Base-by-base conservation (phyloP, 352 stramenopile genomes). In the Phytophthora sansomeana region DNA sequence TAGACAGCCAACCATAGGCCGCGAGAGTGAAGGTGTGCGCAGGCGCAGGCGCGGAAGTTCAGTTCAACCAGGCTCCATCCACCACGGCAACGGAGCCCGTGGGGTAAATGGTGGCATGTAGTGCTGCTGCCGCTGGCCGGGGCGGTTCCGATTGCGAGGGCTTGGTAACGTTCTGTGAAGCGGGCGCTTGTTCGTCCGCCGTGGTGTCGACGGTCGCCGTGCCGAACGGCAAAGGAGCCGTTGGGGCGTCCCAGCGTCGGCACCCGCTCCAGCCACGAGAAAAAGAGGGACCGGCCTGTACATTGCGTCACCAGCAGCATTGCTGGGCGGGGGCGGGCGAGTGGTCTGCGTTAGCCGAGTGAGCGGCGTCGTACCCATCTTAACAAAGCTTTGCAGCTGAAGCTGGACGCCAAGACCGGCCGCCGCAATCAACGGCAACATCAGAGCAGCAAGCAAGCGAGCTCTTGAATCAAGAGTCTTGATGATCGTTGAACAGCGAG, bases 1-100 rank as follows among this genome's bases (percentile, higher is more conserved):
- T 68, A 70, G 53, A 56, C 54, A 62, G 28, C 60, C 66, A 69
- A 70, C 42, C 54, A 71, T 50, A 57, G 21, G 29, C 24, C 44
- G 44, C 36, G 33, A 17, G 48, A 55, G 51, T 29, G 56, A 65
- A 60, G 38, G 21, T 55, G 32, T 6, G 30, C 16, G 41, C 19
- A 47, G 9, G 36, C 33, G 30, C 50, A 24, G n/a, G 16, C 35
- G 28, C 35, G 41, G 24, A 7, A 17, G 46, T 35, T 32, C 39
- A 68, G 47, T 46, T 72, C 63, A 72, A 58, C 63, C 17, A 58
- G 30, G 17, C 57, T 48, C 28, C 58, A 66, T 29, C 26, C 21
- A 50, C 21, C 44, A 33, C 43, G 10, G 44, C 44, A 52, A 9
- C 41, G 41, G 41, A 47, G 38, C 38, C 36, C 36, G 1, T 43